Base-by-base conservation (phyloP, 768 basidiomycete species). In the Brasilioporus rufonigricans region DNA sequence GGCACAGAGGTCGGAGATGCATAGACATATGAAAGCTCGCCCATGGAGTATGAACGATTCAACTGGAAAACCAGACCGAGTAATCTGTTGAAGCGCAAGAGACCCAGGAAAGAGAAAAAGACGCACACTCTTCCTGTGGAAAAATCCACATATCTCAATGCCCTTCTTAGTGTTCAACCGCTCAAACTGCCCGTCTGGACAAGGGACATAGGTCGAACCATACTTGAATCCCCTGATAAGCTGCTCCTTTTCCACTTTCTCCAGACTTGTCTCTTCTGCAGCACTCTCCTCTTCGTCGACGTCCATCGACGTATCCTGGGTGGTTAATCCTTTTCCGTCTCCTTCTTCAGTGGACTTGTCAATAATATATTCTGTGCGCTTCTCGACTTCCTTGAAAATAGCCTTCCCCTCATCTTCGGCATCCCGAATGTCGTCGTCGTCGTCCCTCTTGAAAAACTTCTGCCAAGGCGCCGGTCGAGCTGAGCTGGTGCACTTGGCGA, bases 141-240 rank as follows among this genome's bases (percentile, higher is more conserved):
- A 88, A 75, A 98, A 97, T 0, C 86, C 89, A 62, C 88, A 83
- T 40, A 98, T 83, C 48, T 96, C 91, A 44, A 98, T 87, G 0
- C 96, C 96, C 63, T 86, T 87, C 65, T 74, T 80, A 1, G 93
- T 90, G n/a, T 75, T 72, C 36, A 97, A 73, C 57, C 76, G 80
- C 29, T 82, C 81, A 62, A 93, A 96, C 50, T 86, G 84, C n/a
- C 85, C 91, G 48, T 92, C 91, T 2, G 91, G 89, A 70, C 87
- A 87, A 1, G 91, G 92, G 3, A 84, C 88, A 70, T 92, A 94
- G 1, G 90, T 88, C 2, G 91, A 80, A 19, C 95, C 95, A 64
- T 97, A 96, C 72, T 90, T 89, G 76, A 89, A 95, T 2, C 91
- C 93, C 59, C 78, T 74, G 23, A 91, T 76, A 9, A 94, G 82